phyloP scores from a whole-genome alignment of 129 eudicot species.

The Calendula officinalis region DNA sequence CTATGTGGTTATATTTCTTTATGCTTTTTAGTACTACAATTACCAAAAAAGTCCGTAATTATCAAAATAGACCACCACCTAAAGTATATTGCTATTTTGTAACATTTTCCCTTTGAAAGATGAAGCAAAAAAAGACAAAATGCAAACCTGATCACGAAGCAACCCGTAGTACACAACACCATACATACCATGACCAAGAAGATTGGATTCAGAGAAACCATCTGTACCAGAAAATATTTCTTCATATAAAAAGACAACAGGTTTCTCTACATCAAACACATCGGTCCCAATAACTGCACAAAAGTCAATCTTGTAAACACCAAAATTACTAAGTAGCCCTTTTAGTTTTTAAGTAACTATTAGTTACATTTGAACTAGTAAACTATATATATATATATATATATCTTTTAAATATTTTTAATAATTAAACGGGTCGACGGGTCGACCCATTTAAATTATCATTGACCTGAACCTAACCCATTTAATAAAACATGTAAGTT shows the following conservation, averaged over 20 bases:
- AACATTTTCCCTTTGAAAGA: not conserved
- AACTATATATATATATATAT: too few relatives aligned
- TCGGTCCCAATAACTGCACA: slow-evolving; percentile 67
- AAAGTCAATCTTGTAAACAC: slow-evolving; percentile 5
- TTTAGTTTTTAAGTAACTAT: too few relatives aligned
- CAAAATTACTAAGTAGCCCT: not conserved
- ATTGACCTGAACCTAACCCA: too few relatives aligned
- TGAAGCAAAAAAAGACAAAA: slow-evolving; percentile 3
- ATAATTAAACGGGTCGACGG: too few relatives aligned
- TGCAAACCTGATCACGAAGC: slow-evolving; percentile 71
- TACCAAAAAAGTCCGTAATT: too few relatives aligned
- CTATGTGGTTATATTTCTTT: too few relatives aligned
- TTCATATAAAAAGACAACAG: slow-evolving; percentile 67
- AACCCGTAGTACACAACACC: slow-evolving; percentile 84
- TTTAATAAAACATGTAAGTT: too few relatives aligned
- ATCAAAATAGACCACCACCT: not conserved
- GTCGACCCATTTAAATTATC: too few relatives aligned
- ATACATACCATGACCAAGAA: slow-evolving; percentile 88
- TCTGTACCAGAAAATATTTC: slow-evolving; percentile 67
- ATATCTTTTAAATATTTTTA: too few relatives aligned
- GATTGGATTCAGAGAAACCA: slow-evolving; percentile 78
- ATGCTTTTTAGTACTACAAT: too few relatives aligned
- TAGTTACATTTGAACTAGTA: too few relatives aligned
- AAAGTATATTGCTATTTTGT: not conserved
- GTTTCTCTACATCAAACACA: slow-evolving; percentile 88